Percentiles rank a stretch among this genome's conserved stretches.
phyloP scores from a whole-genome alignment of 306 rosid species.

The Cucurbita argyrosperma region DNA sequence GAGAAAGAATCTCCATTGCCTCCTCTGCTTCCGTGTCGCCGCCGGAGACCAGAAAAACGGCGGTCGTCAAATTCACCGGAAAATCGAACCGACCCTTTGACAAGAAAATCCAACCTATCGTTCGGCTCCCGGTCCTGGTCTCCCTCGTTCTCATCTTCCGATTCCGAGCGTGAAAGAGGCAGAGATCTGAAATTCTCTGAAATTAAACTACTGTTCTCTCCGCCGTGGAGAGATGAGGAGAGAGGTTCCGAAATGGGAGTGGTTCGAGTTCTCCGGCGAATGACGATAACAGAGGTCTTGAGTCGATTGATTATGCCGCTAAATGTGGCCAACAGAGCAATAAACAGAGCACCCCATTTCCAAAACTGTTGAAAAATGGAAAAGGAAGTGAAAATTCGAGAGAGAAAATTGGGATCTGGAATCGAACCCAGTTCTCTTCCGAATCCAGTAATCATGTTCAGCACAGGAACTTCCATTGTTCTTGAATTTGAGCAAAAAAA shows the following conservation, averaged over 20 bases:
- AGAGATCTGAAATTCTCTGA: constrained; percentile 7
- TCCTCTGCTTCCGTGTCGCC: not conserved
- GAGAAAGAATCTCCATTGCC: constrained; percentile 16
- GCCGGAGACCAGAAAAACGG: constrained; percentile 15
- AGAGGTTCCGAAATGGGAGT: constrained; percentile 3
- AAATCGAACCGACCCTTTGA: constrained; percentile 3
- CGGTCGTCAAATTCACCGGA: not conserved
- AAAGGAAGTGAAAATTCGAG: constrained; percentile 4
- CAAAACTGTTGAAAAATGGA: constrained; percentile 15
- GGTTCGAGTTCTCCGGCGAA: not conserved
- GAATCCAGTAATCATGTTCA: constrained; percentile 20
- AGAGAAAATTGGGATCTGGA: constrained; percentile 1
- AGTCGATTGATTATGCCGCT: constrained; percentile 17
- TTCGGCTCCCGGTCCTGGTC: not conserved
- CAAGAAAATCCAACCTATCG: constrained; percentile 6
- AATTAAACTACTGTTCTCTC: not conserved
- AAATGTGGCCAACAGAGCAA: constrained; percentile 30
- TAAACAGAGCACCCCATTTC: constrained; percentile 27
- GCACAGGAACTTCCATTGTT: constrained; percentile 20
- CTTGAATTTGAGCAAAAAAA: not conserved
- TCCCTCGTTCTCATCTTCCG: not conserved
- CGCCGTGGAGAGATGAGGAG: not conserved
- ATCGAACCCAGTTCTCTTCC: constrained; percentile 6
- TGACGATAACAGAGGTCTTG: constrained; percentile 16
- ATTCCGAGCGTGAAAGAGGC: not conserved